A percentile compares a stretch with the other conserved stretches of the same genome.
These are phyloP conservation scores for Pichia sp. DNA, from an alignment of 1,139 yeast genomes.

Conservation along the genomic window DNA sequence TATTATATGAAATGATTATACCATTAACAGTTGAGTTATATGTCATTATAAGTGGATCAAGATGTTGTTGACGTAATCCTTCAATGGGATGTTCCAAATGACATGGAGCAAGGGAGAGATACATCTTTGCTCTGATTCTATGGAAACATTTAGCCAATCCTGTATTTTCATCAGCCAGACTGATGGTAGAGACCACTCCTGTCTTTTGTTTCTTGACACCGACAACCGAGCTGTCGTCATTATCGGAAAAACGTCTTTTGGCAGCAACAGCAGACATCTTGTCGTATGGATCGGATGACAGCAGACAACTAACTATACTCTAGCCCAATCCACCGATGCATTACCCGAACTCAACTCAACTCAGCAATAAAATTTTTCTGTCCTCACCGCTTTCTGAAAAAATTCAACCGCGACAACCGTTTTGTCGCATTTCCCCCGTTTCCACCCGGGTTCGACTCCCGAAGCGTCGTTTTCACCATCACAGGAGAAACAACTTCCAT, in stretches of 20 bases:
- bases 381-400: slow-evolving; percentile 11
- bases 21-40: slow-evolving; percentile 71
- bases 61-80: slow-evolving; percentile 81
- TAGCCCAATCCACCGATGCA: too few relatives aligned
- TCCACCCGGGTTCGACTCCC: too few relatives aligned
- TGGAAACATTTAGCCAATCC: slow-evolving; percentile 53
- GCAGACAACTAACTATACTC: not conserved
- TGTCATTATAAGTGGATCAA: slow-evolving; percentile 84
- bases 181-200: not conserved
- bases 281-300: too few relatives aligned
- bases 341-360: too few relatives aligned
- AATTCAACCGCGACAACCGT: slow-evolving; percentile 13
- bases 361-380: slow-evolving; percentile 1
- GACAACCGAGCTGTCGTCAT: not conserved
- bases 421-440: slow-evolving; percentile 10
- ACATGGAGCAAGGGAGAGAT: slow-evolving; percentile 82
- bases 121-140: slow-evolving; percentile 55
- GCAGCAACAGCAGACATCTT: slow-evolving; percentile 3
- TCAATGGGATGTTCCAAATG: slow-evolving; percentile 60
- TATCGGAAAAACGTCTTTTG: slow-evolving; percentile 4
- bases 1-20: slow-evolving; percentile 73
- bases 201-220: not conserved
- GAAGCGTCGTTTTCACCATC: too few relatives aligned
- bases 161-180: slow-evolving; percentile 3
- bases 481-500: too few relatives aligned